phyloP scores from a whole-genome alignment of 176 grass and related monocot species.

The Bothriochloa decipiens region DNA sequence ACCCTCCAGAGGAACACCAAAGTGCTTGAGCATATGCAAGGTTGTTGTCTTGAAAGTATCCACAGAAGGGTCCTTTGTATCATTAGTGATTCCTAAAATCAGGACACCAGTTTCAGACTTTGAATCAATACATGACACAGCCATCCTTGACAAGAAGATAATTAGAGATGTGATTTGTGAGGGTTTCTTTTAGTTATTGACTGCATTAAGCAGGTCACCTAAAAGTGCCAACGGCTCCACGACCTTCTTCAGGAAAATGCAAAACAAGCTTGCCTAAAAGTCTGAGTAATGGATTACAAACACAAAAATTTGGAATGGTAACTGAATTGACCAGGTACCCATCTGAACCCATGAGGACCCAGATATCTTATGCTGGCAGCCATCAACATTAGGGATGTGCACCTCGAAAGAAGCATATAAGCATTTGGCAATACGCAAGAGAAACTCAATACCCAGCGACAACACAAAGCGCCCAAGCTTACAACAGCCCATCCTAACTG shows the following conservation, averaged over 20 bases:
- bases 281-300: neutral
- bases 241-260: too few relatives aligned
- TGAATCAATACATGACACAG: neutral
- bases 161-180: neutral
- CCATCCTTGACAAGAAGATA: neutral
- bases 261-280: neutral
- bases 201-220: neutral
- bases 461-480: neutral
- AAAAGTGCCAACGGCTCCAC: neutral
- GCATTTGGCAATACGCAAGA: neutral
- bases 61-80: slow-evolving; percentile 78
- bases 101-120: slow-evolving; percentile 18
- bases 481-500: neutral
- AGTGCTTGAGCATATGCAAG: slow-evolving; percentile 86
- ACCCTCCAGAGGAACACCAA: slow-evolving; percentile 85
- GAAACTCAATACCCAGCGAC: neutral
- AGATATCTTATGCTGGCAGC: neutral
- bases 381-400: neutral
- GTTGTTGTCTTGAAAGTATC: slow-evolving; percentile 79
- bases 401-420: neutral
- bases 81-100: slow-evolving; percentile 84
- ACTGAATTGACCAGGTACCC: neutral
- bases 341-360: neutral
- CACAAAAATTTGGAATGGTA: neutral
- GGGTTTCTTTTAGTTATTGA: neutral